A percentile compares a stretch with the other conserved stretches of the same genome.
Conservation (phyloP, 148 eudicot genomes). For the Vaccinium corymbosum region DNA sequence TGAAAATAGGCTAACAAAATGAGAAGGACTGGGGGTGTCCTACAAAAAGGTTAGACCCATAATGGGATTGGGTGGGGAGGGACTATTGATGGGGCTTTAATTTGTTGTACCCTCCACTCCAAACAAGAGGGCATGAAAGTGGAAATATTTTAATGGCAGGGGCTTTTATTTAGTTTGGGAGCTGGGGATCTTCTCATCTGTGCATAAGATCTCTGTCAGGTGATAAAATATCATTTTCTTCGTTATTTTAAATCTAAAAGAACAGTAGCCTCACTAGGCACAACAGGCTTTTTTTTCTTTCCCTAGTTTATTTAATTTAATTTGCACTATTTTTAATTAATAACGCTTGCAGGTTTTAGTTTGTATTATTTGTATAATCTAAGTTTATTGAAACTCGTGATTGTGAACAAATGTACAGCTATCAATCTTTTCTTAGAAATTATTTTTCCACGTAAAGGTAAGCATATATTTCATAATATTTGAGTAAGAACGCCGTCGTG, state of each 20-base stretch:
- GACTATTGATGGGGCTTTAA: slow-evolving; percentile 14
- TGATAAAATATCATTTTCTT: slow-evolving; percentile 26
- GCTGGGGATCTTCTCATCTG: slow-evolving; percentile 51
- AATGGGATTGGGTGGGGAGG: slow-evolving; percentile 9
- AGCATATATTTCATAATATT: neutral
- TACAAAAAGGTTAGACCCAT: slow-evolving; percentile 33
- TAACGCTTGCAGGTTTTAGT: neutral
- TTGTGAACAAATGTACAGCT: neutral
- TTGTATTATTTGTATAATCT: neutral
- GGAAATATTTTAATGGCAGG: neutral
- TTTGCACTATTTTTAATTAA: neutral
- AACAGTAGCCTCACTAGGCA: neutral
- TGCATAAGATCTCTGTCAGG: slow-evolving; percentile 61
- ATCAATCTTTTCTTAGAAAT: neutral
- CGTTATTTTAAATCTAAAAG: neutral
- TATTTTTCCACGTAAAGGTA: neutral
- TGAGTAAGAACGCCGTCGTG: neutral
- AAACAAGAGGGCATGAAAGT: slow-evolving; percentile 49
- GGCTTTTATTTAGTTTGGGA: slow-evolving; percentile 29
- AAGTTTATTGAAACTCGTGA: neutral
- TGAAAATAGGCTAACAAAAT: neutral
- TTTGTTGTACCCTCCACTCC: slow-evolving; percentile 58
- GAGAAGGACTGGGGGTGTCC: slow-evolving; percentile 19
- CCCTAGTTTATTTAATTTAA: neutral
- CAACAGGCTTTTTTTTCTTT: slow-evolving; percentile 1